Conservation (phyloP, 352 stramenopile genomes). For the Globisporangium heterothallicum region DNA sequence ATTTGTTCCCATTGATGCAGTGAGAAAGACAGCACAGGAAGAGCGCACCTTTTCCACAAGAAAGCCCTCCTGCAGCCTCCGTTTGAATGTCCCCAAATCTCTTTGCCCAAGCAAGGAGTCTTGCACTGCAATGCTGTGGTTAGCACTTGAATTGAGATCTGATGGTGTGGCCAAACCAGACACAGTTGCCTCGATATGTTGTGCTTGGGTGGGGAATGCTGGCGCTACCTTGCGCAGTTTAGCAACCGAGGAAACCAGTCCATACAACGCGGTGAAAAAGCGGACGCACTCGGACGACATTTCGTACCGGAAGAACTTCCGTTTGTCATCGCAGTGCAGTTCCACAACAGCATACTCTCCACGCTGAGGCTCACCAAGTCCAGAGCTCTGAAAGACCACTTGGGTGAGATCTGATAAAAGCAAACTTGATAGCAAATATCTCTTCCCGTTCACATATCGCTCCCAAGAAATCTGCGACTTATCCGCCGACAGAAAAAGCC, state of each 20-base stretch:
- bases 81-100: slow-evolving; percentile 28
- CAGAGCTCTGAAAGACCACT: slow-evolving; percentile 5
- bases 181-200: neutral
- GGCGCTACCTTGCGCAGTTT: neutral
- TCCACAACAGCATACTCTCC: slow-evolving; percentile 8
- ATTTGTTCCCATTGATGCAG: neutral
- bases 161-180: neutral
- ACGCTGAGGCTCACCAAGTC: slow-evolving; percentile 3
- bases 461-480: slow-evolving; percentile 12
- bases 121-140: slow-evolving; percentile 13
- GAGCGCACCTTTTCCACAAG: slow-evolving; percentile 37
- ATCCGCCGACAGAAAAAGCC: slow-evolving; percentile 5
- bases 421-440: slow-evolving; percentile 16
- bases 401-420: slow-evolving; percentile 9
- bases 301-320: slow-evolving; percentile 10
- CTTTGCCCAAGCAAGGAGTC: slow-evolving; percentile 10
- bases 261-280: slow-evolving; percentile 4
- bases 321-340: slow-evolving; percentile 9
- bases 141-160: neutral
- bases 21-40: neutral
- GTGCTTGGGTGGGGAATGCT: neutral
- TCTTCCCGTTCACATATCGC: slow-evolving; percentile 2
- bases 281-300: slow-evolving; percentile 1
- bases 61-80: slow-evolving; percentile 29
- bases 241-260: neutral